A percentile compares a stretch with the other conserved stretches of the same genome.
These are phyloP conservation scores for Vaccinium corymbosum DNA, from an alignment of 148 eudicot species.

Conservation along the genomic window DNA sequence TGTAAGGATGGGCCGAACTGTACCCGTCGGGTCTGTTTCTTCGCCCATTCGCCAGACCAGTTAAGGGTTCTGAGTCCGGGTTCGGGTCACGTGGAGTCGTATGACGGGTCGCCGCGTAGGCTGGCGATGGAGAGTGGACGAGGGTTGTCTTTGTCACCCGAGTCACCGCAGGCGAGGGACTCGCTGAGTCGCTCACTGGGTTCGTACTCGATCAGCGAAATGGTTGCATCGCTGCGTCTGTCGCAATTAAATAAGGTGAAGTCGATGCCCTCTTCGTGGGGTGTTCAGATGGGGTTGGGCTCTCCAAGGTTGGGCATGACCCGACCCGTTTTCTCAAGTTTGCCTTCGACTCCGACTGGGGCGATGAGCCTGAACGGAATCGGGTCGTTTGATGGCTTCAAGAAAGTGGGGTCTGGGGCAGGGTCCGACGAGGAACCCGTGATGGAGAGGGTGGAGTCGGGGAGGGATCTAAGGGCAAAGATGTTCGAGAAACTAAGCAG, in stretches of 20 bases:
- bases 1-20: slow-evolving; percentile 20
- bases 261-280: slow-evolving; percentile 10
- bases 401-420: background rate
- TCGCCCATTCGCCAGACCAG: slow-evolving; percentile 22
- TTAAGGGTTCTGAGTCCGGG: slow-evolving; percentile 5
- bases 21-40: slow-evolving; percentile 20
- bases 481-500: slow-evolving; percentile 8
- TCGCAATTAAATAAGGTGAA: slow-evolving; percentile 15
- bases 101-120: slow-evolving; percentile 20
- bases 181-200: background rate
- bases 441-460: slow-evolving; percentile 14
- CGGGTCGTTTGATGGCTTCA: slow-evolving; percentile 1
- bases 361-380: background rate
- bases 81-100: background rate
- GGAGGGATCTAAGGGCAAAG: background rate
- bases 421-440: slow-evolving; percentile 8
- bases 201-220: background rate
- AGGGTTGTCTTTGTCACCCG: slow-evolving; percentile 2
- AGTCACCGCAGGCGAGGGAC: background rate
- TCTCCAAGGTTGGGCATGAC: background rate
- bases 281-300: background rate
- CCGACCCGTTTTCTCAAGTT: slow-evolving; percentile 15
- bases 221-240: slow-evolving; percentile 6
- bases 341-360: slow-evolving; percentile 16
- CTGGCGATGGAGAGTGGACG: slow-evolving; percentile 9